These are phyloP conservation scores for Pythium brassicae DNA, from an alignment of 352 stramenopile species.

Conservation along the genomic window DNA sequence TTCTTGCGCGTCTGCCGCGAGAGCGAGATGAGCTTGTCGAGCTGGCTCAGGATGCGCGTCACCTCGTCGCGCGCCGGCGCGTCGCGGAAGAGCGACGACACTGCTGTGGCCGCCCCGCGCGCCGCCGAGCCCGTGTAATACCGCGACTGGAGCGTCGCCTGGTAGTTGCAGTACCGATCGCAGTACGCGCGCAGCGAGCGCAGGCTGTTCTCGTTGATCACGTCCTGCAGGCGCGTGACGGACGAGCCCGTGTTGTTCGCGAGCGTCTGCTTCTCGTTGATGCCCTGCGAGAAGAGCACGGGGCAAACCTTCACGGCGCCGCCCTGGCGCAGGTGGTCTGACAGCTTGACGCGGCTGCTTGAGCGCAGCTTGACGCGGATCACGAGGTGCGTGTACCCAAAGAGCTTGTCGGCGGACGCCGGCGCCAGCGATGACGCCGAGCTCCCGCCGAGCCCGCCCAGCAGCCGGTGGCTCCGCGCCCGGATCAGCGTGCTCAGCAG, in stretches of 20 bases:
- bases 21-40: constrained; percentile 70
- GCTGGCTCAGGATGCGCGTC: constrained; percentile 39
- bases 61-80: constrained; percentile 50
- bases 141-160: constrained; percentile 32
- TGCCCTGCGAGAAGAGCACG: constrained; percentile 85
- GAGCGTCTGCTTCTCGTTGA: constrained; percentile 92
- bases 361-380: constrained; percentile 79
- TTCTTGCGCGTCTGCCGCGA: constrained; percentile 76
- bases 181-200: constrained; percentile 63
- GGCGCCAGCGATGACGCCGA: constrained; percentile 36
- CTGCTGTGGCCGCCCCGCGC: constrained; percentile 4
- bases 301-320: constrained; percentile 63
- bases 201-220: constrained; percentile 79
- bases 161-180: constrained; percentile 76
- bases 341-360: constrained; percentile 63
- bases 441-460: constrained; percentile 30
- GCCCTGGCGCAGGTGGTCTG: constrained; percentile 43
- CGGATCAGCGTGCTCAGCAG: constrained; percentile 71
- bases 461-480: constrained; percentile 53
- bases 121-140: constrained; percentile 19
- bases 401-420: constrained; percentile 46
- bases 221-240: constrained; percentile 70
- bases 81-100: constrained; percentile 1
- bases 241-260: constrained; percentile 86
- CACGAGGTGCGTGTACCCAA: constrained; percentile 67